Evolutionary conservation across 345 rosid genomes (phyloP).

Genomic region (Hirschfeldia incana): DNA sequence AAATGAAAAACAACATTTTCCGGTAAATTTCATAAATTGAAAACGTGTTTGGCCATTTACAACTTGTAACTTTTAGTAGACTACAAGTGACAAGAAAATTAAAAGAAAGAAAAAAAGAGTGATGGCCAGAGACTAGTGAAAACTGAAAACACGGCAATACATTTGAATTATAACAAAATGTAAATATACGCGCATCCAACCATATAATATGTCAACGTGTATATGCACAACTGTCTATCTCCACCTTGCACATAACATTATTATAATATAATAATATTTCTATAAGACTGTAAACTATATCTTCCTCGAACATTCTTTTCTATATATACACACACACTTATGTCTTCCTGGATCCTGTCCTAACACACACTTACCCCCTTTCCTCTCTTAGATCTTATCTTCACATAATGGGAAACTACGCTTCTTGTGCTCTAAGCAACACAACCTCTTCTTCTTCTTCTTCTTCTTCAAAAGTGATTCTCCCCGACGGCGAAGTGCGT

Average conservation of each 20-base stretch:
- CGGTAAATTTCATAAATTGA: not conserved
- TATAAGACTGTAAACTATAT: not conserved
- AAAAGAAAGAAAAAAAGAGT: not conserved
- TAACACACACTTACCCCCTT: not conserved
- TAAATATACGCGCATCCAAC: slow-evolving; percentile 37
- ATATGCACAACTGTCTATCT: slow-evolving; percentile 42
- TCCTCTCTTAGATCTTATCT: not conserved
- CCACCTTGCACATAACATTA: slow-evolving; percentile 23
- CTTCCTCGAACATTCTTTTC: slow-evolving; percentile 29
- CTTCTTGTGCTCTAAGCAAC: slow-evolving; percentile 54
- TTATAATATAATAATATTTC: not conserved
- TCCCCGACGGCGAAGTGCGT: slow-evolving; percentile 68
- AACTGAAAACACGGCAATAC: slow-evolving; percentile 31
- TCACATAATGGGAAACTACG: slow-evolving; percentile 69
- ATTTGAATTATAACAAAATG: slow-evolving; percentile 15
- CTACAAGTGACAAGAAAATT: slow-evolving; percentile 7
- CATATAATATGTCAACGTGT: slow-evolving; percentile 31
- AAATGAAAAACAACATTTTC: not conserved
- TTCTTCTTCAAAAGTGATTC: slow-evolving; percentile 53
- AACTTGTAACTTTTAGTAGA: slow-evolving; percentile 22
- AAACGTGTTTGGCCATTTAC: slow-evolving; percentile 3
- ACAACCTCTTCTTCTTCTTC: slow-evolving; percentile 35
- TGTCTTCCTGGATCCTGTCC: slow-evolving; percentile 26
- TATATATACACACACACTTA: slow-evolving; percentile 1
- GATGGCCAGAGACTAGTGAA: slow-evolving; percentile 14